These are phyloP conservation scores for Solanum hybrid DNA, from an alignment of 305 asterid species.

Conservation along the genomic window DNA sequence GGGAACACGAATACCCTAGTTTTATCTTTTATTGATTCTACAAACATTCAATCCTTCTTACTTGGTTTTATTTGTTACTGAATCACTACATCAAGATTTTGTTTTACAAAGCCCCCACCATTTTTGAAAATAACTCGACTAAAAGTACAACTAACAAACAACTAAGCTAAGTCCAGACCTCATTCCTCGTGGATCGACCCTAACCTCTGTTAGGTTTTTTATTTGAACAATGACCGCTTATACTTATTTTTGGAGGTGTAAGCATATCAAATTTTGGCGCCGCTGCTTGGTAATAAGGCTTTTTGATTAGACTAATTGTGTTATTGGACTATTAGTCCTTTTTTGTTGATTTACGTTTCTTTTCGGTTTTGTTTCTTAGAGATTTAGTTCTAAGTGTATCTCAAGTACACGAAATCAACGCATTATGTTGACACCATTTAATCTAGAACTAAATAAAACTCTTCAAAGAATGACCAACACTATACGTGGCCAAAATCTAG, in stretches of 20 bases:
- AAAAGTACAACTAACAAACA: background rate
- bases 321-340: background rate
- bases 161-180: background rate
- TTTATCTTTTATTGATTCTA: background rate
- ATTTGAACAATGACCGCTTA: background rate
- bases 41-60: background rate
- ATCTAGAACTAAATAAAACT: background rate
- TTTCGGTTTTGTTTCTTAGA: background rate
- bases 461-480: background rate
- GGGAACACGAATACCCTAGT: background rate
- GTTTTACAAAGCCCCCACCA: background rate
- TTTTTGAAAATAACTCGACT: too few species aligned
- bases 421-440: background rate
- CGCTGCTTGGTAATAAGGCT: background rate
- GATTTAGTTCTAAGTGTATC: background rate
- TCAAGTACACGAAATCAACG: background rate
- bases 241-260: background rate
- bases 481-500: background rate
- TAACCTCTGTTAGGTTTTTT: background rate
- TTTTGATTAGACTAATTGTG: too few species aligned
- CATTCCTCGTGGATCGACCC: background rate
- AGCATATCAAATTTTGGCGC: background rate
- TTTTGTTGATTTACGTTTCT: too few species aligned
- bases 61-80: background rate
- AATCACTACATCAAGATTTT: background rate